phyloP scores from a whole-genome alignment of 495 filamentous ascomycete genomes.

The Lasiosphaeria hispida region DNA sequence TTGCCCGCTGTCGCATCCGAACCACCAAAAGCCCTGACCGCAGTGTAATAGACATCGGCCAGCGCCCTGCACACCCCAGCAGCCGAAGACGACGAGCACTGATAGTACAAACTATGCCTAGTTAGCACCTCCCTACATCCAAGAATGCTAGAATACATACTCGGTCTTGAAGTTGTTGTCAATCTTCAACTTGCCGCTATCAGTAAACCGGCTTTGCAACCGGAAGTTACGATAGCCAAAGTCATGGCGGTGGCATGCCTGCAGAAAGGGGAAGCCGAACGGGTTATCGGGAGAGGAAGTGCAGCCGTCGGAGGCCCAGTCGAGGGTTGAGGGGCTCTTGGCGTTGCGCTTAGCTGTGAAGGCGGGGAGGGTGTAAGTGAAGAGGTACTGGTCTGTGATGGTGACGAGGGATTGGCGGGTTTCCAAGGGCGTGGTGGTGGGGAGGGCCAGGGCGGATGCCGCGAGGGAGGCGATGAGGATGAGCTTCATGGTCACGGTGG shows the following conservation, averaged over 20 bases:
- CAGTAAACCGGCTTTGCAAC: conserved; percentile 40
- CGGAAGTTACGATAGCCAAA: conserved; percentile 51
- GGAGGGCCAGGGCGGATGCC: conserved; percentile 20
- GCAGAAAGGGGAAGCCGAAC: conserved; percentile 43
- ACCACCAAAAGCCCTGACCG: conserved; percentile 42
- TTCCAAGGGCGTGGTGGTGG: conserved; percentile 3
- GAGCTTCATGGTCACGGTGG: conserved; percentile 29
- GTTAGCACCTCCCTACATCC: background rate
- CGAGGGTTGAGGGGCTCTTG: conserved; percentile 30
- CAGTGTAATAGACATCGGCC: conserved; percentile 46
- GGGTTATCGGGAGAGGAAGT: conserved; percentile 43
- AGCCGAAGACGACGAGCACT: conserved; percentile 20
- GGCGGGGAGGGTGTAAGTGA: conserved; percentile 27
- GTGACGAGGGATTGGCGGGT: conserved; percentile 11
- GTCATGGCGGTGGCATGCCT: conserved; percentile 47
- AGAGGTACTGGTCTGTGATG: conserved; percentile 40
- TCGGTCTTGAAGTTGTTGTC: conserved; percentile 47
- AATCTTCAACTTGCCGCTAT: conserved; percentile 29
- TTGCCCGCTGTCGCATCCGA: conserved; percentile 21
- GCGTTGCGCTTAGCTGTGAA: conserved; percentile 33
- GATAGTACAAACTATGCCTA: conserved; percentile 29
- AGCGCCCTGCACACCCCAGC: conserved; percentile 30
- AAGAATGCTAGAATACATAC: conserved; percentile 1
- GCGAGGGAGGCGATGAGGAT: conserved; percentile 22
- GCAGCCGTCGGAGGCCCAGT: conserved; percentile 47